These are phyloP conservation scores for Dendrocalamus sinicus DNA, from an alignment of 176 grass and related monocot genomes.

Conservation along the genomic window DNA sequence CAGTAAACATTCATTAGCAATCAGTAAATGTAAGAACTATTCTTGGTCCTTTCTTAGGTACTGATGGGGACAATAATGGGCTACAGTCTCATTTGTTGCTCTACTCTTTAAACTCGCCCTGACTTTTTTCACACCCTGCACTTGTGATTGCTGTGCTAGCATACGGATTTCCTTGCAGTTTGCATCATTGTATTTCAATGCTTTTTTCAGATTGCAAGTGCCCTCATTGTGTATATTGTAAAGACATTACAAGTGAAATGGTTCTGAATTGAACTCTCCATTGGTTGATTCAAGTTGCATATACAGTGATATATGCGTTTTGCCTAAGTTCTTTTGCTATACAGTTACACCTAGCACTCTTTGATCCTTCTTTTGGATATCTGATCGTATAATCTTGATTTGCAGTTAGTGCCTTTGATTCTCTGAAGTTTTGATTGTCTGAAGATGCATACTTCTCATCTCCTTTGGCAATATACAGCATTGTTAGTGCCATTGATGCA, in stretches of 20 bases:
- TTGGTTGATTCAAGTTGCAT: neutral
- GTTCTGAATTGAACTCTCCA: neutral
- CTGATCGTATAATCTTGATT: neutral
- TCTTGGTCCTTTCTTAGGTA: neutral
- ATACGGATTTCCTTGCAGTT: neutral
- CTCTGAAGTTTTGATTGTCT: neutral
- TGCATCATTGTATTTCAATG: neutral
- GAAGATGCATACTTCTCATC: neutral
- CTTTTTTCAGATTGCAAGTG: neutral
- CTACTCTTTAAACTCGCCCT: neutral
- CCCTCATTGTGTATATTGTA: neutral
- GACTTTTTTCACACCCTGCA: neutral
- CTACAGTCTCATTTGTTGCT: neutral
- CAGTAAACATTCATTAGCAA: conserved; percentile 42
- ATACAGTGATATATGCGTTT: neutral
- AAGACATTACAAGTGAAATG: neutral
- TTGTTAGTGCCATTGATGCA: neutral
- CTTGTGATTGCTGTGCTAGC: conserved; percentile 5
- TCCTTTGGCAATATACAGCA: neutral
- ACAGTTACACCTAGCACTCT: neutral
- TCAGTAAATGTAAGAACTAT: conserved; percentile 33
- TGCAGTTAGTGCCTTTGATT: neutral
- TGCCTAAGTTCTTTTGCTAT: neutral
- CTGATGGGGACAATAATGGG: neutral
- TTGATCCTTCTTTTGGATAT: neutral